Percentiles rank a stretch among this genome's conserved stretches.
Evolutionary conservation across 768 basidiomycete species (phyloP).

Genomic region (Pleurotus cornucopiae): DNA sequence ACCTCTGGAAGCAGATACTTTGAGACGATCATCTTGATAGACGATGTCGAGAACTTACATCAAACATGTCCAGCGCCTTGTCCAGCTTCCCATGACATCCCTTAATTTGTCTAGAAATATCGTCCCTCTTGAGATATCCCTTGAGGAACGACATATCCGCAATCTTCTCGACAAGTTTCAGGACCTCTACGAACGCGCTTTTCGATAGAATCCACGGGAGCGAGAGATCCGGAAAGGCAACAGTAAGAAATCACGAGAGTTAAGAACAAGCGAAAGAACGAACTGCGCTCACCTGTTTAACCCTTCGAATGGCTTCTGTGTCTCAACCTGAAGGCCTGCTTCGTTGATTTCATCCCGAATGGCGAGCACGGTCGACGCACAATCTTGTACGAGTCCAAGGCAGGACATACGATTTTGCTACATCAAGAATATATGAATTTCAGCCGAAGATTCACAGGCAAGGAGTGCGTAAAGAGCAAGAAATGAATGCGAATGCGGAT

Average conservation of each 20-base stretch:
- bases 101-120: constrained; percentile 46
- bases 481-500: too few species aligned
- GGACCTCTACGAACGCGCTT: not conserved
- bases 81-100: constrained; percentile 49
- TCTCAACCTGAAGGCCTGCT: constrained; percentile 53
- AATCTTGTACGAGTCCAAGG: constrained; percentile 68
- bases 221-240: not conserved
- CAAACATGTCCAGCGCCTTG: constrained; percentile 50
- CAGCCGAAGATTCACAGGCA: too few species aligned
- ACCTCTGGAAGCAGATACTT: constrained; percentile 9
- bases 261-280: not conserved
- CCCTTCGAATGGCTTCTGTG: constrained; percentile 45
- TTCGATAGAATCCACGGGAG: not conserved
- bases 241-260: not conserved
- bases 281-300: constrained; percentile 39
- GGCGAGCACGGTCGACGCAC: constrained; percentile 62
- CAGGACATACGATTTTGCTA: constrained; percentile 69
- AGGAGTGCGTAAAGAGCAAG: too few species aligned
- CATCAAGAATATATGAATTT: not conserved
- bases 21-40: too few species aligned
- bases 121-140: constrained; percentile 58
- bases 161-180: constrained; percentile 15
- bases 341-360: constrained; percentile 58
- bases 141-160: constrained; percentile 53
- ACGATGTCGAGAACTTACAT: constrained; percentile 25